Base-by-base conservation (phyloP, 1,139 yeast genomes). In the Blastobotrys elegans region DNA sequence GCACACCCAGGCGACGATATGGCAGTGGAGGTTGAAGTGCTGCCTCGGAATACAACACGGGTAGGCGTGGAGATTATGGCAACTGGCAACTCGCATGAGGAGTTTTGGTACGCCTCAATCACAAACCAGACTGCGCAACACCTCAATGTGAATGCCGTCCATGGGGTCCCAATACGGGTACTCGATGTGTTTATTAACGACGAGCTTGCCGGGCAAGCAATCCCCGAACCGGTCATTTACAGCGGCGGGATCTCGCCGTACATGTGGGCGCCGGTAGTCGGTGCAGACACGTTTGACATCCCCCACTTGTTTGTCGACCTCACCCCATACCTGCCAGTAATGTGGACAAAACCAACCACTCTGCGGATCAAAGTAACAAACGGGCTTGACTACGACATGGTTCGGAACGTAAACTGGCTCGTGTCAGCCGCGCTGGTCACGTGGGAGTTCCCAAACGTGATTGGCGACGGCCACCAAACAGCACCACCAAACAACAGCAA, bases 211-310 rank as follows among this genome's bases (percentile, higher is more conserved):
- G 72, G 69, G 1, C 54, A 61, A 18, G 65, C 59, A 53, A 63
- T 64, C 31, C 74, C 74, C 3, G 66, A 57, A 50, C 72, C 72
- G 1, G 76, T 80, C 2, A 73, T 86, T 22, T 86, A 74, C 65
- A 79, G 92, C 0, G 95, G 95, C 13, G 95, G 95, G 1, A 67
- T 83, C 31, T 76, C 88, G 1, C 95, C 95, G 3, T 73, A 82
- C 3, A 67, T 85, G 46, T 87, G 96, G 96, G 71, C 75, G 38
- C 86, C 95, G 3, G 78, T 84, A 48, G 95, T 87, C 11, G 80
- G 86, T 2, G 72, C 75, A 21, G 74, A 79, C 52, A 83, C 95
- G 0, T 85, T 81, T 66, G 95, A 87, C 63, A 69, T 87, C 26
- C 81, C 79, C 17, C 72, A 82, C 4, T 71, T 82, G 55, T 80